These are phyloP conservation scores for Diaporthe nobilis DNA, from an alignment of 2,329 filamentous ascomycete genomes.

Conservation along the genomic window DNA sequence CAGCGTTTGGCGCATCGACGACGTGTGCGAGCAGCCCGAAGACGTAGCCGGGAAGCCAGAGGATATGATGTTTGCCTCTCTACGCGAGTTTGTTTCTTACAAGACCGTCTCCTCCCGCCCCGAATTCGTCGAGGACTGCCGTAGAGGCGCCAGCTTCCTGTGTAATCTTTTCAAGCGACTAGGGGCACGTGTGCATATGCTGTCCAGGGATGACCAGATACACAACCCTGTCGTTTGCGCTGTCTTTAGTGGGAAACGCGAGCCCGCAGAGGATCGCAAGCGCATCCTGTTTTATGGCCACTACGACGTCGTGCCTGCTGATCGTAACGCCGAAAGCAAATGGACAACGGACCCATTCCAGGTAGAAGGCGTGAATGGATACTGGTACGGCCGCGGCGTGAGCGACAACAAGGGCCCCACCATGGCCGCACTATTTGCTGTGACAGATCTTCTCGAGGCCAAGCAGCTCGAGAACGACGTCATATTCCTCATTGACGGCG, in stretches of 20 bases:
- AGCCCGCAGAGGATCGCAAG: slow-evolving; percentile 77
- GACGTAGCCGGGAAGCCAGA: slow-evolving; percentile 57
- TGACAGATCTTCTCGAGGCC: slow-evolving; percentile 88
- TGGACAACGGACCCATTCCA: slow-evolving; percentile 92
- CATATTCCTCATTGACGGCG: slow-evolving; percentile 94
- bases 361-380: slow-evolving; percentile 91
- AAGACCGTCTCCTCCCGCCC: slow-evolving; percentile 91
- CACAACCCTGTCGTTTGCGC: slow-evolving; percentile 96
- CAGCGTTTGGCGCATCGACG: slow-evolving; percentile 85
- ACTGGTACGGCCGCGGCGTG: slow-evolving; percentile 94
- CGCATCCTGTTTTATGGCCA: slow-evolving; percentile 97
- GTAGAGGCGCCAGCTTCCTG: slow-evolving; percentile 91
- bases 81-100: slow-evolving; percentile 90
- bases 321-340: slow-evolving; percentile 79
- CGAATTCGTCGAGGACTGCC: slow-evolving; percentile 91
- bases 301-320: slow-evolving; percentile 95
- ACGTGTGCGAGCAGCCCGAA: slow-evolving; percentile 56
- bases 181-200: slow-evolving; percentile 89
- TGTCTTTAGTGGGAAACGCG: slow-evolving; percentile 83
- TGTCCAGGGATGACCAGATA: slow-evolving; percentile 80
- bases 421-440: slow-evolving; percentile 92
- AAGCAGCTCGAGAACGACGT: slow-evolving; percentile 89
- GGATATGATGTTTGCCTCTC: slow-evolving; percentile 76
- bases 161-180: slow-evolving; percentile 92
- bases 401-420: slow-evolving; percentile 98